Evolutionary conservation across 768 basidiomycete genomes (phyloP).

Genomic region (Leccinellum rugosiceps): DNA sequence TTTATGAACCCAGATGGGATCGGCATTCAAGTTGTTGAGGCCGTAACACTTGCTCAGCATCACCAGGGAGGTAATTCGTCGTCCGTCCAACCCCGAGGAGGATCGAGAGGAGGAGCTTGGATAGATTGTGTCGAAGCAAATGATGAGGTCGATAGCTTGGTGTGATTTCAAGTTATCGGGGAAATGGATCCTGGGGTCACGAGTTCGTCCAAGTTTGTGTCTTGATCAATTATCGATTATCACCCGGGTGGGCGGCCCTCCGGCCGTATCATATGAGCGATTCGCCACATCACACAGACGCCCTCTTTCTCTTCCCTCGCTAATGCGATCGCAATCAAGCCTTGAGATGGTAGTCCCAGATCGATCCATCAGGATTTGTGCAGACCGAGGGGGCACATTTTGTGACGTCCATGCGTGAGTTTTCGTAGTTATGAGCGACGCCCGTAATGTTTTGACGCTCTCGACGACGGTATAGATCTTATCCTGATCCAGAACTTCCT

Average conservation of each 20-base stretch:
- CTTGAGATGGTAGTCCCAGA: conserved; percentile 47
- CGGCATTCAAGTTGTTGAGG: too few relatives aligned
- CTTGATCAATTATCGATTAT: conserved; percentile 10
- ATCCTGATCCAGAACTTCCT: conserved; percentile 64
- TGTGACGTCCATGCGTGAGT: conserved; percentile 84
- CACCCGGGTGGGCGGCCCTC: not conserved
- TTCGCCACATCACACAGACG: not conserved
- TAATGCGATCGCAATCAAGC: not conserved
- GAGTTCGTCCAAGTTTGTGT: not conserved
- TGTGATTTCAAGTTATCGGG: too few relatives aligned
- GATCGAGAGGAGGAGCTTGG: too few relatives aligned
- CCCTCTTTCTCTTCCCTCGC: not conserved
- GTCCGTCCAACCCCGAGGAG: too few relatives aligned
- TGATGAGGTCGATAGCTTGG: too few relatives aligned
- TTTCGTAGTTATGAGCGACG: not conserved
- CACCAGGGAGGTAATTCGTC: too few relatives aligned
- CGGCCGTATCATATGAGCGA: not conserved
- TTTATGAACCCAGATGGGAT: too few relatives aligned
- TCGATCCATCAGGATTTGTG: conserved; percentile 79
- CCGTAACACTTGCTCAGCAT: too few relatives aligned
- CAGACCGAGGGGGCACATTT: conserved; percentile 90
- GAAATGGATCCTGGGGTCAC: too few relatives aligned
- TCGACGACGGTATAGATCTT: conserved; percentile 46
- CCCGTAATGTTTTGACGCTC: not conserved
- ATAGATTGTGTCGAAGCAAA: too few relatives aligned